Conservation (phyloP, 2,329 filamentous ascomycete genomes). For the Dactylonectria macrodidyma region DNA sequence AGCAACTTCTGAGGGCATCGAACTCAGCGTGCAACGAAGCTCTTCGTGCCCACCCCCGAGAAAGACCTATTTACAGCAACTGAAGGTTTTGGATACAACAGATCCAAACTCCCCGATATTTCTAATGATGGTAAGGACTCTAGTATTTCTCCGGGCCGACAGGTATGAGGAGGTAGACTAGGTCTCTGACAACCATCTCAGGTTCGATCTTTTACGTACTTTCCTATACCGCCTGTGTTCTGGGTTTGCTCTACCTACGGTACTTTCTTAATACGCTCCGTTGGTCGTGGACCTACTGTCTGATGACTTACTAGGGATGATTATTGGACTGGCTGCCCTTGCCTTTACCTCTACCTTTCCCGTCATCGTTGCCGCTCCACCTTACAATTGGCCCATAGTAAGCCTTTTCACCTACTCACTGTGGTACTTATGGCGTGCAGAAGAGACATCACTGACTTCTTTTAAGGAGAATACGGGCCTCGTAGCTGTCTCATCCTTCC, state of each 20-base stretch:
- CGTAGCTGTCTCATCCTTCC: background rate
- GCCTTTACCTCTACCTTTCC: conserved; percentile 1
- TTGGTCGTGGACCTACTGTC: no score
- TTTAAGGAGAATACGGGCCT: background rate
- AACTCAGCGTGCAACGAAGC: background rate
- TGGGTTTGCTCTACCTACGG: background rate
- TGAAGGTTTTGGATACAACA: background rate
- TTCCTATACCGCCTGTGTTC: background rate
- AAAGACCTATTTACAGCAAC: background rate
- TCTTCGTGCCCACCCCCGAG: background rate
- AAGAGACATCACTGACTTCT: no score
- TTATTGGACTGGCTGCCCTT: background rate
- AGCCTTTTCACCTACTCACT: background rate
- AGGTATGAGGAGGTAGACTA: no score
- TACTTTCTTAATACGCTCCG: background rate
- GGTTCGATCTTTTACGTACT: background rate
- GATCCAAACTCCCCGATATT: background rate
- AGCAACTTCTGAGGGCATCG: background rate
- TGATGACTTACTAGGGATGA: background rate
- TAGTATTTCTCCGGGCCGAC: background rate
- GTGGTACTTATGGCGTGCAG: no score
- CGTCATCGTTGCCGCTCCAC: background rate
- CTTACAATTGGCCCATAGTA: background rate
- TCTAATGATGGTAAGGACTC: background rate
- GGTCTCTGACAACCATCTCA: background rate